A percentile compares a stretch with the other conserved stretches of the same genome.
These are phyloP conservation scores for Ophiostoma montium DNA, from an alignment of 2,329 filamentous ascomycete genomes.

Conservation along the genomic window DNA sequence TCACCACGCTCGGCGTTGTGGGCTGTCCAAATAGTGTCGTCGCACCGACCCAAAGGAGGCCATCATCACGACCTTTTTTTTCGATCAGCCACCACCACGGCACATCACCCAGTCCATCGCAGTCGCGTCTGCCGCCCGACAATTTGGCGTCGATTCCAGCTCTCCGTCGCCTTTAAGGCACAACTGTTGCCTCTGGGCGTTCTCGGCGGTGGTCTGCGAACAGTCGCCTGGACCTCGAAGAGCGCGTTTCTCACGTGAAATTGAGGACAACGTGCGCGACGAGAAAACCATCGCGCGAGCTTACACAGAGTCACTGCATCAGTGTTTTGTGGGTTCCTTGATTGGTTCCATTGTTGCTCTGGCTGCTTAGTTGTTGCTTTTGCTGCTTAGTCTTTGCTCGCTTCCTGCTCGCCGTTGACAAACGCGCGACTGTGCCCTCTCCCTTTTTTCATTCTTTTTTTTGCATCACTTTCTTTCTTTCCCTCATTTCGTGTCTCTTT, in stretches of 20 bases:
- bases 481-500: not conserved
- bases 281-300: not conserved
- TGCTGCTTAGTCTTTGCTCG: not conserved
- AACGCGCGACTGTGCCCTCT: not conserved
- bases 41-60: not conserved
- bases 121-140: constrained; percentile 18
- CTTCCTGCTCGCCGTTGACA: not conserved
- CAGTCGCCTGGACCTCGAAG: not conserved
- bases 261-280: not conserved
- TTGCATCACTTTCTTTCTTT: not conserved
- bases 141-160: constrained; percentile 31
- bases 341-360: not conserved
- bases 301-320: not conserved
- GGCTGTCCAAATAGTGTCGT: not conserved
- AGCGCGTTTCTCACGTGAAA: not conserved
- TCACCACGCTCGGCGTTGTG: constrained; percentile 12
- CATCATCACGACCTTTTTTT: not conserved
- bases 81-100: not conserved
- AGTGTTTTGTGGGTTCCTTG: not conserved
- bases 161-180: constrained; percentile 16
- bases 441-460: not conserved
- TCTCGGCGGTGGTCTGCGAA: constrained; percentile 17
- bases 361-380: not conserved
- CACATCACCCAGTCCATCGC: constrained; percentile 12
- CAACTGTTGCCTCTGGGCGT: constrained; percentile 23